phyloP scores from a whole-genome alignment of 2,329 filamentous ascomycete species.

The Aspergillus persii region DNA sequence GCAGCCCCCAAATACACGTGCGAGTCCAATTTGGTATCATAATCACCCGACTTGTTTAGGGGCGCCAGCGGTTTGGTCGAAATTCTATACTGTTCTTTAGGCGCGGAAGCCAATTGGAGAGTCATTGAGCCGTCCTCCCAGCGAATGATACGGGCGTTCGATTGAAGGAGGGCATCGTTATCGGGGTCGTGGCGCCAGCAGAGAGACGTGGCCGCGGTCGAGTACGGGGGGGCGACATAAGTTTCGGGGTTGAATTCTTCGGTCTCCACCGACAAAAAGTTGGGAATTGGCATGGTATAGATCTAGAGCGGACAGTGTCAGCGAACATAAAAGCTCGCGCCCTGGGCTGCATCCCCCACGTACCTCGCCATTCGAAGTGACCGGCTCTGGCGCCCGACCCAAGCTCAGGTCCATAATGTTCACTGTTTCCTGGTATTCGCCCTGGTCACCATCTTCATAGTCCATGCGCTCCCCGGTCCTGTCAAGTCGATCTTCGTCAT shows the following conservation, averaged over 20 bases:
- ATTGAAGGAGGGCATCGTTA: conserved; percentile 57
- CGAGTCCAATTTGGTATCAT: conserved; percentile 57
- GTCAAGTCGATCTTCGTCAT: conserved; percentile 58
- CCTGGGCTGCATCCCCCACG: conserved; percentile 1
- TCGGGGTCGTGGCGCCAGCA: conserved; percentile 66
- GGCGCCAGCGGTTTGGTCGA: conserved; percentile 58
- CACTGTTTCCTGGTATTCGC: conserved; percentile 47
- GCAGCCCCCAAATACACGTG: conserved; percentile 64
- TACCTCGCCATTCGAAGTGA: conserved; percentile 45
- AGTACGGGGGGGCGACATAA: conserved; percentile 62
- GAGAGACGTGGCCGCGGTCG: conserved; percentile 62
- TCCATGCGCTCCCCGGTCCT: conserved; percentile 48
- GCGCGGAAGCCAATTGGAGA: conserved; percentile 62
- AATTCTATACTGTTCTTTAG: conserved; percentile 60
- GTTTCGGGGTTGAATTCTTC: conserved; percentile 60
- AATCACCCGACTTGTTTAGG: conserved; percentile 51
- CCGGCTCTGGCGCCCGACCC: conserved; percentile 57
- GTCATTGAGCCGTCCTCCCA: conserved; percentile 69
- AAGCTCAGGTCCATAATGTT: conserved; percentile 57
- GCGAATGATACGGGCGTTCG: conserved; percentile 63
- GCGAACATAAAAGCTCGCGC: background rate
- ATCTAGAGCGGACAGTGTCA: conserved; percentile 38
- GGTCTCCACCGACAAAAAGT: conserved; percentile 61
- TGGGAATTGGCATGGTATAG: conserved; percentile 63
- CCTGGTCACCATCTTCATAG: conserved; percentile 40